Conservation (phyloP, 352 stramenopile genomes). For the Phytophthora meadii region DNA sequence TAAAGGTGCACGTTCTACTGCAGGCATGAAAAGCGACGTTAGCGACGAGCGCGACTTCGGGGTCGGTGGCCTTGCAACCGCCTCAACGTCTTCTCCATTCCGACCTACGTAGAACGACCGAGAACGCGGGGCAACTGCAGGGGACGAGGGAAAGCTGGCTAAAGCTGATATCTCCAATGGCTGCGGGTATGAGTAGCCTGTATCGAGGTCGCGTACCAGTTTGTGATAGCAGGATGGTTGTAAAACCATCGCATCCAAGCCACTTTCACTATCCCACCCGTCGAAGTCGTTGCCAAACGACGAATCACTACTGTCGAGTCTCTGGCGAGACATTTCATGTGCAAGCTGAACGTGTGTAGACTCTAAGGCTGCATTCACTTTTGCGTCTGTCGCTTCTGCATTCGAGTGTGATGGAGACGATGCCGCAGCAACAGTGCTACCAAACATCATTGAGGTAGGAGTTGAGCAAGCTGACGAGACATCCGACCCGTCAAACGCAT, state of each 20-base stretch:
- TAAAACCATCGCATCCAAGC: slow-evolving; percentile 17
- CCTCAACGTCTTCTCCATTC: slow-evolving; percentile 16
- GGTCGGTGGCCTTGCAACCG: slow-evolving; percentile 15
- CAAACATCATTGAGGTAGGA: slow-evolving; percentile 31
- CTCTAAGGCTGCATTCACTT: slow-evolving; percentile 39
- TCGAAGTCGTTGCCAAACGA: slow-evolving; percentile 20
- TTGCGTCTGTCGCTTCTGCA: slow-evolving; percentile 24
- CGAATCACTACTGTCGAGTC: slow-evolving; percentile 17
- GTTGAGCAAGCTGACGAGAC: slow-evolving; percentile 33
- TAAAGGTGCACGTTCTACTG: slow-evolving; percentile 31
- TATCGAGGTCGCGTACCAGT: slow-evolving; percentile 64
- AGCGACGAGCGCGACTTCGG: slow-evolving; percentile 42
- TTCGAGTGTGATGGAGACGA: slow-evolving; percentile 38
- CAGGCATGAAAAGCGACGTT: slow-evolving; percentile 44
- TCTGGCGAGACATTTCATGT: slow-evolving; percentile 16
- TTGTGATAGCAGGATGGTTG: slow-evolving; percentile 48
- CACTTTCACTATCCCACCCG: slow-evolving; percentile 34
- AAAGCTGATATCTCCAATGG: slow-evolving; percentile 38
- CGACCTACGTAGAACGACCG: slow-evolving; percentile 20
- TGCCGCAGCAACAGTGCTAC: slow-evolving; percentile 40
- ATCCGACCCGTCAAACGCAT: slow-evolving; percentile 34
- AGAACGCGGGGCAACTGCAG: slow-evolving; percentile 27
- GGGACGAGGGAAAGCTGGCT: slow-evolving; percentile 32
- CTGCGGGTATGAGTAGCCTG: slow-evolving; percentile 64
- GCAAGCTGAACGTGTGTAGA: slow-evolving; percentile 25